Conservation (phyloP, 2,329 filamentous ascomycete genomes). For the Chalaropsis ovoidea region DNA sequence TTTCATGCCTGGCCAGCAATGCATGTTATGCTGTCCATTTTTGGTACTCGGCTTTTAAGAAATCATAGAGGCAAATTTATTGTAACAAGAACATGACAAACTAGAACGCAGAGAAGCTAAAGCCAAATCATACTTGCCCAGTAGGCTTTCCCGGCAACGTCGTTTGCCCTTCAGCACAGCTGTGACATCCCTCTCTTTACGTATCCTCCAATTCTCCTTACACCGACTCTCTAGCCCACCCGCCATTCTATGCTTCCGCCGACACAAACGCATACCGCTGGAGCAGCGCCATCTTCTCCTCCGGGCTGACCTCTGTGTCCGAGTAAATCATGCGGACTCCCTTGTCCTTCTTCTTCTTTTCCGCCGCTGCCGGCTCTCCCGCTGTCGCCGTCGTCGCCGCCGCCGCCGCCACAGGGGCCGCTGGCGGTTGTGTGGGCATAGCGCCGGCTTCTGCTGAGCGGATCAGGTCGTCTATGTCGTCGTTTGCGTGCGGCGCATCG, state of each 20-base stretch:
- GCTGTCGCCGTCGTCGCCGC: slow-evolving; percentile 31
- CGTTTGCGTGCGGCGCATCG: slow-evolving; percentile 33
- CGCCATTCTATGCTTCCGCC: slow-evolving; percentile 22
- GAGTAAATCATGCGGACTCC: slow-evolving; percentile 68
- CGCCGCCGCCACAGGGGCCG: slow-evolving; percentile 36
- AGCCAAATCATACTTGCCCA: slow-evolving; percentile 12
- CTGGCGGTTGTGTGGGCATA: slow-evolving; percentile 29
- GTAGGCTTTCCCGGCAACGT: too few relatives aligned
- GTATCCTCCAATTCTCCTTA: background rate
- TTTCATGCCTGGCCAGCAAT: too few relatives aligned
- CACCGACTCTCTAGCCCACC: background rate
- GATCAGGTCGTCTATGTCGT: slow-evolving; percentile 57
- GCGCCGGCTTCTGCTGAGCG: slow-evolving; percentile 55
- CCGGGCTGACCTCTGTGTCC: slow-evolving; percentile 68
- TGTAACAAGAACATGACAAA: slow-evolving; percentile 9
- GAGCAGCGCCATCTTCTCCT: slow-evolving; percentile 78
- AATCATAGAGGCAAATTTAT: slow-evolving; percentile 3
- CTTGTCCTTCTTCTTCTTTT: slow-evolving; percentile 57
- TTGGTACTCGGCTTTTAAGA: background rate
- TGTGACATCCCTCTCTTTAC: background rate
- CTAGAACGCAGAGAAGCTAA: slow-evolving; percentile 12
- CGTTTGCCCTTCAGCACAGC: background rate
- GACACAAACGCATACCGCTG: slow-evolving; percentile 60
- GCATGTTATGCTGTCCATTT: background rate
- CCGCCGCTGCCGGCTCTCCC: slow-evolving; percentile 33